These are phyloP conservation scores for Blastobotrys buckinghamii DNA, from an alignment of 1,139 yeast species.

Conservation along the genomic window DNA sequence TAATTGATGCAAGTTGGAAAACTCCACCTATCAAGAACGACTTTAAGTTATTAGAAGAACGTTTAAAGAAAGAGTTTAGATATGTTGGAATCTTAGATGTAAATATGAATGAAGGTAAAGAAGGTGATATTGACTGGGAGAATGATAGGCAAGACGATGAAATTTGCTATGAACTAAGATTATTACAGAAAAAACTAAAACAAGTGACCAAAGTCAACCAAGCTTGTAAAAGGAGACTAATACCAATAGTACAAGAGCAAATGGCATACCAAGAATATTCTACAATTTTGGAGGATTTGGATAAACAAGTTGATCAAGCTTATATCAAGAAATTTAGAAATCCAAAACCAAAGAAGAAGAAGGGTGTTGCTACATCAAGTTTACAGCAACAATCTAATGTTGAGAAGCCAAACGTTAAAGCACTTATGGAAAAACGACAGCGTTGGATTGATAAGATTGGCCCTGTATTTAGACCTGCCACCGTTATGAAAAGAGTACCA, in stretches of 20 bases:
- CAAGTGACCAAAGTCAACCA: slow-evolving; percentile 59
- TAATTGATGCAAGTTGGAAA: slow-evolving; percentile 36
- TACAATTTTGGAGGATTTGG: slow-evolving; percentile 85
- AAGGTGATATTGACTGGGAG: slow-evolving; percentile 65
- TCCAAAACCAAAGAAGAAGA: slow-evolving; percentile 75
- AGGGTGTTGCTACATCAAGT: slow-evolving; percentile 27
- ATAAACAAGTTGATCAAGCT: slow-evolving; percentile 95
- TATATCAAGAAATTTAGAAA: slow-evolving; percentile 78
- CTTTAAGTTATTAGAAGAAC: slow-evolving; percentile 76
- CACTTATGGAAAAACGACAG: slow-evolving; percentile 74
- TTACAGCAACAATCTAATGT: slow-evolving; percentile 44
- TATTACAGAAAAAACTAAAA: slow-evolving; percentile 62
- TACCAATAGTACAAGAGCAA: slow-evolving; percentile 80
- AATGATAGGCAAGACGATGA: slow-evolving; percentile 89
- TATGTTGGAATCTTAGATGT: slow-evolving; percentile 81
- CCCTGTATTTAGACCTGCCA: slow-evolving; percentile 60
- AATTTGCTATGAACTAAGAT: slow-evolving; percentile 75
- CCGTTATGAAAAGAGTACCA: slow-evolving; percentile 74
- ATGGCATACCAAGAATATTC: slow-evolving; percentile 93
- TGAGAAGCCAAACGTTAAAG: slow-evolving; percentile 63
- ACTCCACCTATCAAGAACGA: slow-evolving; percentile 49
- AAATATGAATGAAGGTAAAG: slow-evolving; percentile 34
- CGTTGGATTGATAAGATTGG: slow-evolving; percentile 92
- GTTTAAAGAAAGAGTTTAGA: slow-evolving; percentile 78
- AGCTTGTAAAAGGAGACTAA: slow-evolving; percentile 56